Evolutionary conservation across 2,329 filamentous ascomycete species (phyloP), one percentile per base, ranked within the genome.

Genomic region (Nigrospora osmanthi): DNA sequence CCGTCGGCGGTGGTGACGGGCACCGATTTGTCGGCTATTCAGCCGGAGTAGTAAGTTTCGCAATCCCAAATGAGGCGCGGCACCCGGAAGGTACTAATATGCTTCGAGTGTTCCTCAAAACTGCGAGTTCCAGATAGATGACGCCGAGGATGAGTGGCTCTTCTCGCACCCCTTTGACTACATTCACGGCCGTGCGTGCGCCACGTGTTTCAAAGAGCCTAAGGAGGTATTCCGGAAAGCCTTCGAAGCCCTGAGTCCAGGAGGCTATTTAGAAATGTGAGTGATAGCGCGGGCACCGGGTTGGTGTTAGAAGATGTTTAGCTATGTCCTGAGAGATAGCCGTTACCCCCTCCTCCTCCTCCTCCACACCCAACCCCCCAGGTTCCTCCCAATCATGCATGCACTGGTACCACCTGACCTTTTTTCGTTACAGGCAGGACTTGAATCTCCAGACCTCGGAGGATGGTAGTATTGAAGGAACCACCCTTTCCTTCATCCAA

Each of bases 121-220:
- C 35, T 44, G 44, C 38, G 38, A 47, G 9, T 49, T 49, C 14
- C 30, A 42, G 17, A 49, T 47, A 10, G 38, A 44, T 16, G 47
- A 49, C 30, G 44, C 45, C 35, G 47, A 47, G 16, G 45, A 47
- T 19, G 37, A 44, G 32, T 47, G 45, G 47, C 2, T 34, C 11
- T 49, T 47, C 32, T 34, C 47, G 16, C 33, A 15, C 10, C 30
- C 41, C n/a, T 47, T 49, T 14, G 45, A 49, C 38, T 47, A 42
- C 23, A 42, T 49, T 13, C 45, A 49, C 19, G 35, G 41, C n/a
- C 45, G 47, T 11, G 61, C 69, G 28, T 65, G 76, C 60, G 63
- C 61, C 4, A 67, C 63, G 23, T 67, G 65, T 42, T 70, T 76
- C 43, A 54, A 60, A 11, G 64, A 75, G 51, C 75, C 70, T 66